These are phyloP conservation scores for Russula dissimulans DNA, from an alignment of 768 basidiomycete genomes.

Conservation along the genomic window DNA sequence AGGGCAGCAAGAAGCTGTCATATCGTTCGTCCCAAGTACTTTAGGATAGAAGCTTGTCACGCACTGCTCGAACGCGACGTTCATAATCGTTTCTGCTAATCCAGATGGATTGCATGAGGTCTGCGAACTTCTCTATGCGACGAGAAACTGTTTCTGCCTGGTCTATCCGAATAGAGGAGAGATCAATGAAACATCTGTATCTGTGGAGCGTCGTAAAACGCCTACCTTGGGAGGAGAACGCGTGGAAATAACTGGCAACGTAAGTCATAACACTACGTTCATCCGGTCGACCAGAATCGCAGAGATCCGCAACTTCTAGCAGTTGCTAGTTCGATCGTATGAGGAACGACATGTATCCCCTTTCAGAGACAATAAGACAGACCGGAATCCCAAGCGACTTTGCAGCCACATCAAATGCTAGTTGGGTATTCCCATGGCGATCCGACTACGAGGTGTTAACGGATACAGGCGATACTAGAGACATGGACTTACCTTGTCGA, in stretches of 20 bases:
- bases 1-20: constrained; percentile 58
- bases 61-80: constrained; percentile 63
- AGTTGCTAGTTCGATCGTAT: constrained; percentile 52
- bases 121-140: constrained; percentile 91
- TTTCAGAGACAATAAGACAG: not conserved
- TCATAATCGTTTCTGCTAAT: constrained; percentile 86
- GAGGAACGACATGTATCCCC: constrained; percentile 1
- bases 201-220: not conserved
- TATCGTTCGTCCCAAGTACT: not conserved
- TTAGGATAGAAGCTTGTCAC: constrained; percentile 18
- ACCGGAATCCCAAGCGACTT: constrained; percentile 89
- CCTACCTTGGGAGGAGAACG: constrained; percentile 93
- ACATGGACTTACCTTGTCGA: constrained; percentile 59
- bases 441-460: constrained; percentile 43
- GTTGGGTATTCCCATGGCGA: constrained; percentile 70
- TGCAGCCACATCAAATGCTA: constrained; percentile 84
- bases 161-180: constrained; percentile 39
- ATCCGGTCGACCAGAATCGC: constrained; percentile 80
- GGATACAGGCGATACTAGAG: not conserved
- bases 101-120: constrained; percentile 92
- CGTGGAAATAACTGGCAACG: constrained; percentile 95
- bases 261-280: constrained; percentile 98
- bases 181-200: not conserved
- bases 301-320: constrained; percentile 92
- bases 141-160: constrained; percentile 92